Evolutionary conservation across 2,329 filamentous ascomycete species (phyloP), one percentile per base, ranked within the genome.

Genomic region (Sphaerostilbella broomeana): DNA sequence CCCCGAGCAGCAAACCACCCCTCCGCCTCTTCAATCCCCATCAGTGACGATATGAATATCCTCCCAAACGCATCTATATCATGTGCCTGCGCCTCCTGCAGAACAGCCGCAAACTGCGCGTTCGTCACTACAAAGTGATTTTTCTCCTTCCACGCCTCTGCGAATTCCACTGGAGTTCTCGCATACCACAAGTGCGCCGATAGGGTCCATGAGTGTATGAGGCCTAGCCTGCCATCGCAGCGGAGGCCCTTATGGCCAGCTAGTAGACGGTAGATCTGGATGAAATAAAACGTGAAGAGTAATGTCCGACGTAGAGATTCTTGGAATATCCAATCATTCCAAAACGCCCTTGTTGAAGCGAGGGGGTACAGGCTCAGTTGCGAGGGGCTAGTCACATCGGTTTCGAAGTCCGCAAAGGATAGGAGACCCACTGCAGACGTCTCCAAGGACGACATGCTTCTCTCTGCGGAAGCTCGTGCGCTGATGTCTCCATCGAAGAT

Each of bases 221-320:
- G 31, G 4, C 56, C 50, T 8, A 58, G 46, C 35, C 45, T 52
- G 2, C 55, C 57, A 30, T 57, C 55, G 24, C 61, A 64, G 2
- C 47, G 41, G 13, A 48, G 29, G 3, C 43, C 44, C 7, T 40
- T 41, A 3, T 51, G 46, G 2, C 57, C 58, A 2, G 55, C 42
- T n/a, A 68, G 44, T 12, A 63, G 45, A 2, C 59, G 54, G 42
- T 66, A 63, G 10, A 54, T 44, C 32, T 65, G 59, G 13, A 63
- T 36, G 37, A 75, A 62, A 29, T 70, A 73, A 45, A 69, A 69
- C 0, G 65, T 52, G 10, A 71, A 58, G 2, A 77, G 54, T 0
- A 71, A 58, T 0, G 73, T 77, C 12, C 74, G 67, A 3, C 73
- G 64, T 1, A 67, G 59, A 0, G 72, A 75, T 50, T 79, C 74